Conservation (phyloP, 371 early-diverging fungal genomes). For the Lichtheimia ramosa region DNA sequence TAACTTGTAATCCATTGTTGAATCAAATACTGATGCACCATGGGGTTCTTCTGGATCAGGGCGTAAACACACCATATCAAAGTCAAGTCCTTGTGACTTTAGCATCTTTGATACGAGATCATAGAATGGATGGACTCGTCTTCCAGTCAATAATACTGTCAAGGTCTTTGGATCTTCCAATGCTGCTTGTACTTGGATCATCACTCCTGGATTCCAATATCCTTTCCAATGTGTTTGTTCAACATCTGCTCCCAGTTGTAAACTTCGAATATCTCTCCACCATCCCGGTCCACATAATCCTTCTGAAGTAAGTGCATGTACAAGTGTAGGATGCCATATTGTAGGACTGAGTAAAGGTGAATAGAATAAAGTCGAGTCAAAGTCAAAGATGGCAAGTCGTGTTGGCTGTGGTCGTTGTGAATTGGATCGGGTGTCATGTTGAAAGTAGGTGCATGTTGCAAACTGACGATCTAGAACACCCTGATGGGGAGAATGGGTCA, state of each 20-base stretch:
- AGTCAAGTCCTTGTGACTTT: slow-evolving; percentile 31
- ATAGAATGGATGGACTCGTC: slow-evolving; percentile 56
- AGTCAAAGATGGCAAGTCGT: slow-evolving; percentile 69
- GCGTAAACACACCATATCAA: slow-evolving; percentile 57
- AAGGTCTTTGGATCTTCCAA: slow-evolving; percentile 40
- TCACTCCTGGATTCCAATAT: slow-evolving; percentile 42
- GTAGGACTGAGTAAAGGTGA: slow-evolving; percentile 79
- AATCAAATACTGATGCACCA: slow-evolving; percentile 26
- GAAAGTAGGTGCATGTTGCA: slow-evolving; percentile 9
- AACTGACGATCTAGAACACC: slow-evolving; percentile 17
- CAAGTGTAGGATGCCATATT: slow-evolving; percentile 67
- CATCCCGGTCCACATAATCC: slow-evolving; percentile 65
- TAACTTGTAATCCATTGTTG: slow-evolving; percentile 63
- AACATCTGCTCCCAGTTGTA: slow-evolving; percentile 26
- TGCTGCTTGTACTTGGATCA: slow-evolving; percentile 25
- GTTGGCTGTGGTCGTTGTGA: slow-evolving; percentile 14
- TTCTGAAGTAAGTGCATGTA: slow-evolving; percentile 53
- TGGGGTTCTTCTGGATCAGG: slow-evolving; percentile 40
- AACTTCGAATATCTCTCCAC: slow-evolving; percentile 66
- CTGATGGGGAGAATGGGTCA: not conserved
- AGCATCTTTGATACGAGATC: slow-evolving; percentile 38
- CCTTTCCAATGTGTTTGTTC: slow-evolving; percentile 29
- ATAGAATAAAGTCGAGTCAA: slow-evolving; percentile 87
- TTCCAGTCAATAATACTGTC: slow-evolving; percentile 59
- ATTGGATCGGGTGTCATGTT: not conserved